Percentiles rank a stretch among this genome's conserved stretches.
These are phyloP conservation scores for Pseudocercospora fuligena DNA, from an alignment of 2,329 filamentous ascomycete species.

Conservation along the genomic window DNA sequence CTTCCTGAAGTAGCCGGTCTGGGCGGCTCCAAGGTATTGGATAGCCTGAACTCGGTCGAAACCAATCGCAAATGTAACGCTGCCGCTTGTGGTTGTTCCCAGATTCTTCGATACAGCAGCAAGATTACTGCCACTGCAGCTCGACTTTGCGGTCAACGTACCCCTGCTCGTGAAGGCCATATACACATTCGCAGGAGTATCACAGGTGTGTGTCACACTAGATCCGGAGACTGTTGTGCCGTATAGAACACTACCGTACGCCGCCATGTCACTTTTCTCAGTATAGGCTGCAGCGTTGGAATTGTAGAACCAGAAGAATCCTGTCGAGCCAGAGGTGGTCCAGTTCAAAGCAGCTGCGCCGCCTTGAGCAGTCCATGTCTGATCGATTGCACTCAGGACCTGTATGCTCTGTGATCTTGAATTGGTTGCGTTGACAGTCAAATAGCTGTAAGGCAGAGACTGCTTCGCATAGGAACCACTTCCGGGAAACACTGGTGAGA, in stretches of 20 bases:
- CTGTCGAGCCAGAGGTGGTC: constrained; percentile 21
- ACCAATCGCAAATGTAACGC: constrained; percentile 33
- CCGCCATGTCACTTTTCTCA: constrained; percentile 32
- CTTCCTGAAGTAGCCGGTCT: constrained; percentile 35
- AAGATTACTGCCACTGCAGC: constrained; percentile 23
- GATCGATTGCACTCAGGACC: constrained; percentile 43
- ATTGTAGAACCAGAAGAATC: constrained; percentile 34
- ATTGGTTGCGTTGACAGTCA: constrained; percentile 35
- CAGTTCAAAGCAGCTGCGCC: constrained; percentile 32
- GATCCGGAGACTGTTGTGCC: constrained; percentile 13
- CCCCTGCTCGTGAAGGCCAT: constrained; percentile 24
- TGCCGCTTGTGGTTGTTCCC: constrained; percentile 5
- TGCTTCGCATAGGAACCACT: constrained; percentile 41
- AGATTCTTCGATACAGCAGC: constrained; percentile 31
- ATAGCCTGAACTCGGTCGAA: constrained; percentile 33
- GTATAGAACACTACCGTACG: constrained; percentile 33
- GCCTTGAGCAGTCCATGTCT: constrained; percentile 41
- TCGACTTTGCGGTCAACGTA: constrained; percentile 10
- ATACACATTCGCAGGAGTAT: constrained; percentile 21
- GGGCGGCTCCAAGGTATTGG: constrained; percentile 30
- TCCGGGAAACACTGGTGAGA: constrained; percentile 41
- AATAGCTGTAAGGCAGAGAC: constrained; percentile 44
- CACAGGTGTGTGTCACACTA: constrained; percentile 15
- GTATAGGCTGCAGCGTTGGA: constrained; percentile 30
- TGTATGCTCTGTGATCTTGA: constrained; percentile 30